phyloP scores from a whole-genome alignment of 2,329 filamentous ascomycete species.

The Pyrenochaeta sp. region DNA sequence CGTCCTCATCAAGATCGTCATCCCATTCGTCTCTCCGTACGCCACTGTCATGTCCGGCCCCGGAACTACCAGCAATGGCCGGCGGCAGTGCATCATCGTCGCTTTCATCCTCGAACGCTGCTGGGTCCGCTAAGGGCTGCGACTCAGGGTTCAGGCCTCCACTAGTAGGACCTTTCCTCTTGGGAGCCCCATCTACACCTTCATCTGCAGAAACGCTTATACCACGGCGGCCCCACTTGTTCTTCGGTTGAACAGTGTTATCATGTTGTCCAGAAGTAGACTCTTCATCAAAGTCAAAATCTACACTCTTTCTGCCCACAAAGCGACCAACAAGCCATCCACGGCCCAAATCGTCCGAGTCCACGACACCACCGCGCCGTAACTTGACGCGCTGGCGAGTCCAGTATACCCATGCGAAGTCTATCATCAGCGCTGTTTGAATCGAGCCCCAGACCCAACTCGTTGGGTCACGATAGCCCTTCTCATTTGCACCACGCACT shows the following conservation, averaged over 20 bases:
- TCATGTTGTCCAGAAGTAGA: slow-evolving; percentile 55
- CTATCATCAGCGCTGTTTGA: slow-evolving; percentile 88
- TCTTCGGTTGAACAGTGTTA: slow-evolving; percentile 37
- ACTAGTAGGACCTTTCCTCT: slow-evolving; percentile 24
- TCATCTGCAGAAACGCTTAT: slow-evolving; percentile 70
- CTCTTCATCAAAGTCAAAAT: slow-evolving; percentile 64
- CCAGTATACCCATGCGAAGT: slow-evolving; percentile 98
- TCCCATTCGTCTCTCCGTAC: slow-evolving; percentile 52
- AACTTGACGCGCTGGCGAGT: slow-evolving; percentile 93
- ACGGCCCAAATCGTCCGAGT: slow-evolving; percentile 84
- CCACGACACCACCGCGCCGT: slow-evolving; percentile 84
- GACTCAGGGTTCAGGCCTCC: slow-evolving; percentile 38
- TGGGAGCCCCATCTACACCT: slow-evolving; percentile 48
- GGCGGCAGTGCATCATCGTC: slow-evolving; percentile 50
- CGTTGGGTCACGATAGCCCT: slow-evolving; percentile 70
- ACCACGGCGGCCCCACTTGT: slow-evolving; percentile 66
- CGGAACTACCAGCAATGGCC: slow-evolving; percentile 14
- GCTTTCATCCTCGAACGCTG: slow-evolving; percentile 57
- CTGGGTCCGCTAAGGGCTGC: slow-evolving; percentile 55
- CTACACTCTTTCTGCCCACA: slow-evolving; percentile 67
- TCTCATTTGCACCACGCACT: slow-evolving; percentile 67
- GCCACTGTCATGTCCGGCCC: slow-evolving; percentile 36
- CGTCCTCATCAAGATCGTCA: slow-evolving; percentile 48
- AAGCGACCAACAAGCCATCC: slow-evolving; percentile 85
- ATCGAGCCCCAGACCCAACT: slow-evolving; percentile 86